Conservation (phyloP, 768 basidiomycete genomes). For the Suillus bovinus region DNA sequence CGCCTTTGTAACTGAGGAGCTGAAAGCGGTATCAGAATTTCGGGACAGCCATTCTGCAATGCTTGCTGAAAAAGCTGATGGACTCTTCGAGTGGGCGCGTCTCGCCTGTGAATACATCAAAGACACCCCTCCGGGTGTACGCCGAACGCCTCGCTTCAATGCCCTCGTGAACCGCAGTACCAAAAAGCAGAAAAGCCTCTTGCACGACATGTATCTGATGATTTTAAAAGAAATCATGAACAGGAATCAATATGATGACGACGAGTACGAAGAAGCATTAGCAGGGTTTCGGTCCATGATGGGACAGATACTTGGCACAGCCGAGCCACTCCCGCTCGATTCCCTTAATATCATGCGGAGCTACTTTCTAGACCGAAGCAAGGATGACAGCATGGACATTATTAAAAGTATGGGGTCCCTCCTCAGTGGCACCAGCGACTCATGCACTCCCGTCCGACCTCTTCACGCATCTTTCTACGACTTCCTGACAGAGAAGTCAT, state of each 20-base stretch:
- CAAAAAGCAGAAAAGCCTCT: not conserved
- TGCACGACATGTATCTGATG: not conserved
- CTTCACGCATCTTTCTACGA: slow-evolving; percentile 30
- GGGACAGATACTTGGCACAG: too few relatives aligned
- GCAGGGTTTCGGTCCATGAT: slow-evolving; percentile 4
- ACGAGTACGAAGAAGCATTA: not conserved
- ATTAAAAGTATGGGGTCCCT: slow-evolving; percentile 1
- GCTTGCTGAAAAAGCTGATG: not conserved
- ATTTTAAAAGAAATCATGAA: not conserved
- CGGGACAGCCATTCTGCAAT: not conserved
- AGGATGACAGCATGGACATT: too few relatives aligned
- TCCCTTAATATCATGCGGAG: not conserved
- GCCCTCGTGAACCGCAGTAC: not conserved
- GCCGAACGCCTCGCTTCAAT: not conserved
- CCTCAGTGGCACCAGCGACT: slow-evolving; percentile 5
- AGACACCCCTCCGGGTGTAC: not conserved
- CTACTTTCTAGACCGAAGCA: not conserved
- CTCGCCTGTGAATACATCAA: slow-evolving; percentile 7
- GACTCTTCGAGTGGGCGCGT: slow-evolving; percentile 13
- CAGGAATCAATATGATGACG: not conserved
- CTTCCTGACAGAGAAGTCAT: slow-evolving; percentile 18
- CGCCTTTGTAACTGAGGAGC: not conserved
- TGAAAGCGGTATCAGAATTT: not conserved
- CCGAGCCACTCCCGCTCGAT: not conserved
- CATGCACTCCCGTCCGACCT: slow-evolving; percentile 10